Base-by-base conservation (phyloP, 1,284 basidiomycete species). In the Vanrija sp. region DNA sequence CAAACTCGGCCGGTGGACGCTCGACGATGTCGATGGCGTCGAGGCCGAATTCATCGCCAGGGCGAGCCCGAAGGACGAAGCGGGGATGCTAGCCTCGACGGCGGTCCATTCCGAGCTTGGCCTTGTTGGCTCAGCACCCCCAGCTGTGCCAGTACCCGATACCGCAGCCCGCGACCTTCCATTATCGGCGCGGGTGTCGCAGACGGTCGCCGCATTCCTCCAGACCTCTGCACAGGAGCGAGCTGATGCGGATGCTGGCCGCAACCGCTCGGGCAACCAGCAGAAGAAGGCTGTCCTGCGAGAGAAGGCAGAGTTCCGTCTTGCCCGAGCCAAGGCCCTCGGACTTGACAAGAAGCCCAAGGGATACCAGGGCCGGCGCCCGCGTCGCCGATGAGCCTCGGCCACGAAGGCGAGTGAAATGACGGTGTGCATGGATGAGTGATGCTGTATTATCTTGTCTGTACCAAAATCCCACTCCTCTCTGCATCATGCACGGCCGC, bases 1-100 rank as follows among this genome's bases (percentile, higher is more conserved):
- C 78, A 89, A 75, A 48, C 61, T 80, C 19, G 79, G 79, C 2
- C 61, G 71, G 20, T 80, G 77, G 76, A 79, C 79, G 14, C 54
- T 81, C 45, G 79, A 80, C 57, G 75, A 79, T 39, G 60, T 79
- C 27, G 72, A 71, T 18, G 47, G 57, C 8, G 38, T 20, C 8
- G 57, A 59, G 27, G 51, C 38, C 1, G 45, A 45, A 3, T 59
- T 45, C 27, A 16, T 55, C 10, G 36, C 38, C 23, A 12, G 18
- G n/a, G n/a, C 38, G 5, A 20, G 38, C n/a, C 38, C 31, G 10
- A 31, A 8, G 31, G 31, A 31, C 31, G 31, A 31, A 9, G 4
- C 31, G 31, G 10, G 12, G 6, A 31, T 31, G 31, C 12, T 31
- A 4, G 31, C 31, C 31, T 31, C 31, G 10, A 31, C 31, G 9